Conservation (phyloP, 2,329 filamentous ascomycete genomes). For the Ophiostoma pallidulum region DNA sequence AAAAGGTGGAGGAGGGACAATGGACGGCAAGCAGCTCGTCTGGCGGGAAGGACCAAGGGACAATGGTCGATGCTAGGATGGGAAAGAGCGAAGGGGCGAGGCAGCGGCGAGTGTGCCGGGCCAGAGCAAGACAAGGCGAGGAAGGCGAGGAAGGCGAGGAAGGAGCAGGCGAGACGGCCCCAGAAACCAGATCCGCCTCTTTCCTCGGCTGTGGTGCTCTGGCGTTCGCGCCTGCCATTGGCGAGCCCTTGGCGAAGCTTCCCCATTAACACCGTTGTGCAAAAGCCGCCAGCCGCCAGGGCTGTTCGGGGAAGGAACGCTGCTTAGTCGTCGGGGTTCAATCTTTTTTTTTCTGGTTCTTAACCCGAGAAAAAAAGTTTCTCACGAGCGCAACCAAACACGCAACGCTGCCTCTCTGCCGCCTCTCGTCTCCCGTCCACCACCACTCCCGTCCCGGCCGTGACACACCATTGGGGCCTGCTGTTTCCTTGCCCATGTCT, state of each 20-base stretch:
- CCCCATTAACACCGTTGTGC: slow-evolving; percentile 3
- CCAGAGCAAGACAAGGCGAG: not conserved
- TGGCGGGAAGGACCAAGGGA: slow-evolving; percentile 5
- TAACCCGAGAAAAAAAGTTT: slow-evolving; percentile 14
- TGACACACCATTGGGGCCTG: slow-evolving; percentile 6
- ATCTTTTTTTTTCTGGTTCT: slow-evolving; percentile 10
- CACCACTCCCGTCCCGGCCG: slow-evolving; percentile 6
- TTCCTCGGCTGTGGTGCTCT: slow-evolving; percentile 11
- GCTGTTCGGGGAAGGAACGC: too few relatives aligned
- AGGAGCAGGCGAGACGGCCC: not conserved
- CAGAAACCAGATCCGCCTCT: slow-evolving; percentile 7
- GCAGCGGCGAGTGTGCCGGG: too few relatives aligned
- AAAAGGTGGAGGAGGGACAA: not conserved
- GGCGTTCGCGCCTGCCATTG: slow-evolving; percentile 4
- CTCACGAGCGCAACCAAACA: slow-evolving; percentile 15
- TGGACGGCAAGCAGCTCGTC: not conserved
- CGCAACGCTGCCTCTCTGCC: not conserved
- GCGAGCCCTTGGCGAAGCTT: not conserved
- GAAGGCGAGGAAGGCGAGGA: slow-evolving; percentile 1
- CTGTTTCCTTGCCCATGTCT: not conserved
- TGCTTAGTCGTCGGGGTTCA: too few relatives aligned
- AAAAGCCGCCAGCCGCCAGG: slow-evolving; percentile 1
- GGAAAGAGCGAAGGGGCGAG: slow-evolving; percentile 8
- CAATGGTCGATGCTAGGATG: too few relatives aligned
- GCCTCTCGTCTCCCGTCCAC: slow-evolving; percentile 1